phyloP scores from a whole-genome alignment of 2,329 filamentous ascomycete species.

The Phaeosphaeriaceae sp. region DNA sequence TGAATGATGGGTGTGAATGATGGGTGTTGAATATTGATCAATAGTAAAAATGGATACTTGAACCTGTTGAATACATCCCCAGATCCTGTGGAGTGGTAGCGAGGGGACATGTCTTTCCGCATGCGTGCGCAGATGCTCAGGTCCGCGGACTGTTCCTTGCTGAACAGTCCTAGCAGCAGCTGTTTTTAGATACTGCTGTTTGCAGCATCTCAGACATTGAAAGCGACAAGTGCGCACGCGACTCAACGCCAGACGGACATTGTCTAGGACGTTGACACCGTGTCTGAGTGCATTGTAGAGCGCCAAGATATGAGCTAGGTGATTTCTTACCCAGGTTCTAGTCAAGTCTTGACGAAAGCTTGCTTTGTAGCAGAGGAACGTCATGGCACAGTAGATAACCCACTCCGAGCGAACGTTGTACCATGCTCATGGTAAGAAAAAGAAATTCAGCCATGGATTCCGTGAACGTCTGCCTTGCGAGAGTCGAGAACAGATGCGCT shows the following conservation, averaged over 20 bases:
- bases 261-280: neutral
- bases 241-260: neutral
- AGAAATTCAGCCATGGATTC: neutral
- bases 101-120: neutral
- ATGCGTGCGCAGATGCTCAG: neutral
- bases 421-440: neutral
- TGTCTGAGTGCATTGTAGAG: neutral
- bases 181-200: neutral
- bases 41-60: neutral
- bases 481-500: slow-evolving; percentile 17
- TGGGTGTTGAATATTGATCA: neutral
- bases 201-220: neutral
- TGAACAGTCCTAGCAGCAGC: neutral
- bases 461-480: neutral
- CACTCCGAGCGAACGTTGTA: neutral
- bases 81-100: neutral
- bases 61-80: neutral
- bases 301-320: no score
- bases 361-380: neutral
- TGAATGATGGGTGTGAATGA: neutral
- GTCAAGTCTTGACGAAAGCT: neutral
- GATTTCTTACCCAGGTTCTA: neutral
- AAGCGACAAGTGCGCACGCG: neutral
- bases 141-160: neutral
- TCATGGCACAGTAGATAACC: neutral